Percentiles rank a stretch among this genome's conserved stretches.
These are phyloP conservation scores for Talaromyces sp. DNA, from an alignment of 2,329 filamentous ascomycete species.

Conservation along the genomic window DNA sequence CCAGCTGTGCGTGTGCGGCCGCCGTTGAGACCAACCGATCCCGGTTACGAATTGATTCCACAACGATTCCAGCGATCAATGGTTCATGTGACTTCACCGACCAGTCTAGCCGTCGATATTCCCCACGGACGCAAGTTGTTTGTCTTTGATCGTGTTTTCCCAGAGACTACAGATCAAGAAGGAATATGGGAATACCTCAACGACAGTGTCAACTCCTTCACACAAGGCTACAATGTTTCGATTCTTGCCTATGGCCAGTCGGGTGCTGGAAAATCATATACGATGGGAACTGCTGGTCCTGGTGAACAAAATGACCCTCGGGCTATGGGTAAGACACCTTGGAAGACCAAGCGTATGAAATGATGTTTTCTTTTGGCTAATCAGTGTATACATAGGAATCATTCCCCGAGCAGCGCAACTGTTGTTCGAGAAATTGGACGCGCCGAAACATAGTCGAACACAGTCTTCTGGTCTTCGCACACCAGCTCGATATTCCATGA, in stretches of 20 bases:
- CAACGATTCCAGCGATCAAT: conserved; percentile 91
- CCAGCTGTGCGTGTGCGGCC: conserved; percentile 89
- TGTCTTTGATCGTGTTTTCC: conserved; percentile 92
- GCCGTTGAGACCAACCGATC: conserved; percentile 74
- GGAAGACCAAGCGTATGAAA: background rate
- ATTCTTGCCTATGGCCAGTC: conserved; percentile 96
- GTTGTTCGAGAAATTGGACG: conserved; percentile 82
- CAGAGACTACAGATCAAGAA: conserved; percentile 74
- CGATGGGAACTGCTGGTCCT: conserved; percentile 93
- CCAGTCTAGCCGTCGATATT: conserved; percentile 80
- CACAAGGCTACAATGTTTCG: conserved; percentile 97
- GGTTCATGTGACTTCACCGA: conserved; percentile 81
- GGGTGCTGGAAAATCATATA: conserved; percentile 95
- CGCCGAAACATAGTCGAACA: conserved; percentile 53
- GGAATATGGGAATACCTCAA: conserved; percentile 91
- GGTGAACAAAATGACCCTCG: conserved; percentile 65
- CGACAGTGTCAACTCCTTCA: conserved; percentile 83
- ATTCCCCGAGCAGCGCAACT: conserved; percentile 83
- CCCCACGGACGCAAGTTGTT: conserved; percentile 92
- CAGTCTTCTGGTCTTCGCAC: conserved; percentile 74
- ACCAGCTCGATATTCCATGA: conserved; percentile 70
- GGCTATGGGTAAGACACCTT: conserved; percentile 66
- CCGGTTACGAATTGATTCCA: conserved; percentile 89
- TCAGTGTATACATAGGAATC: conserved; percentile 59
- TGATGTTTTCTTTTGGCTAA: background rate